These are phyloP conservation scores for Solanum chaucha DNA, from an alignment of 257 asterid species.

Conservation along the genomic window DNA sequence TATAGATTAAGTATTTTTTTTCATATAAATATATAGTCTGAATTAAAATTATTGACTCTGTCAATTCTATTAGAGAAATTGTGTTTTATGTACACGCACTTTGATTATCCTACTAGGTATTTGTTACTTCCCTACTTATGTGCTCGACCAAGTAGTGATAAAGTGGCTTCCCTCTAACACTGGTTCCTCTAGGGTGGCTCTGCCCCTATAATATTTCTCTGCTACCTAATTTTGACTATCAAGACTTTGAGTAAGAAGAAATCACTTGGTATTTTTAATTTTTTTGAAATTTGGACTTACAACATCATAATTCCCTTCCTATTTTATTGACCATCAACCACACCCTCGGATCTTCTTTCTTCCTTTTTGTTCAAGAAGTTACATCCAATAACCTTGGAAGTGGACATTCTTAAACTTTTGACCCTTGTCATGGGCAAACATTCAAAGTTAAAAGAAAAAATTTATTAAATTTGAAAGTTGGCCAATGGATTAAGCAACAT, in stretches of 20 bases:
- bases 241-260: not conserved
- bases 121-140: no score
- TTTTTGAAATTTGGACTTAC: not conserved
- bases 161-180: not conserved
- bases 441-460: not conserved
- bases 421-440: not conserved
- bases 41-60: no score
- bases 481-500: not conserved
- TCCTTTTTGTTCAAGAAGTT: not conserved
- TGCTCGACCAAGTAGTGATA: no score
- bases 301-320: fast-evolving
- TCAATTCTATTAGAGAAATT: not conserved
- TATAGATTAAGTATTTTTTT: no score
- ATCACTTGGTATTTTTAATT: no score
- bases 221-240: not conserved
- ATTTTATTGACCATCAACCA: not conserved
- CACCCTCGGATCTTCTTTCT: not conserved
- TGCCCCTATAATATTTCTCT: not conserved
- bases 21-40: no score
- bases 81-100: no score
- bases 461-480: not conserved
- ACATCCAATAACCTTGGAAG: not conserved
- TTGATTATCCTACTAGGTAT: no score
- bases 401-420: not conserved
- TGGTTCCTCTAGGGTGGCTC: not conserved